Base-by-base conservation (phyloP, 208 protist genomes). In the Jaenimonas drosophilae region DNA sequence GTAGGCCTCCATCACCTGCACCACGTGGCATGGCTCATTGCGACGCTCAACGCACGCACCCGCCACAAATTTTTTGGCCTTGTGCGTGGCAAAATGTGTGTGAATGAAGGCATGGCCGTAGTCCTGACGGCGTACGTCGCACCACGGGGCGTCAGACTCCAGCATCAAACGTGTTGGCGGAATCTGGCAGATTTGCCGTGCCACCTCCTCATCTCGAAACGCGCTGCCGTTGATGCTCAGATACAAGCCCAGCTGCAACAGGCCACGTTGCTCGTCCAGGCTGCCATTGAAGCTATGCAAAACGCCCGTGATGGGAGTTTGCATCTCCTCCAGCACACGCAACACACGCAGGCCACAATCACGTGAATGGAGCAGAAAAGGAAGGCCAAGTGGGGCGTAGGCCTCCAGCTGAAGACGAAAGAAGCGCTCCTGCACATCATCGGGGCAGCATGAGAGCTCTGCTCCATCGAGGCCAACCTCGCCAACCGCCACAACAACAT, bases 271-370 rank as follows among this genome's bases (percentile, higher is more conserved):
- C 48, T 95, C 83, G 51, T 94, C 85, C 5, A 26, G 39, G 7
- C 60, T 66, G 14, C 93, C 96, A 41, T 88, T 96, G 60, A 96
- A 98, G 45, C 87, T 97, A 68, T 98, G 96, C 29, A 97, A 93
- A 9, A 98, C 87, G 26, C 76, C 80, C 7, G 50, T 30, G 41
- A 80, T 49, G 12, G 31, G 49, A 16, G 31, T 1, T 19, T 24
- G 19, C 33, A 38, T 19, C 32, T 63, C 39, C 37, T 66, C 57
- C 42, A 96, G 64, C 11, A 90, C 23, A 12, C 58, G 16, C 7
- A 89, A 71, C 43, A 98, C 96, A 26, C 73, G 67, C 49, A 79
- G 71, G 20, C 82, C 86, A 43, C 81, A 91, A 23, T 83, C 85
- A 24, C 95, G 74, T 17, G 83, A 89, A 63, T 97, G 95, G 37